Base-by-base conservation (phyloP, 2,329 filamentous ascomycete genomes). In the Thermoascus crustaceus region DNA sequence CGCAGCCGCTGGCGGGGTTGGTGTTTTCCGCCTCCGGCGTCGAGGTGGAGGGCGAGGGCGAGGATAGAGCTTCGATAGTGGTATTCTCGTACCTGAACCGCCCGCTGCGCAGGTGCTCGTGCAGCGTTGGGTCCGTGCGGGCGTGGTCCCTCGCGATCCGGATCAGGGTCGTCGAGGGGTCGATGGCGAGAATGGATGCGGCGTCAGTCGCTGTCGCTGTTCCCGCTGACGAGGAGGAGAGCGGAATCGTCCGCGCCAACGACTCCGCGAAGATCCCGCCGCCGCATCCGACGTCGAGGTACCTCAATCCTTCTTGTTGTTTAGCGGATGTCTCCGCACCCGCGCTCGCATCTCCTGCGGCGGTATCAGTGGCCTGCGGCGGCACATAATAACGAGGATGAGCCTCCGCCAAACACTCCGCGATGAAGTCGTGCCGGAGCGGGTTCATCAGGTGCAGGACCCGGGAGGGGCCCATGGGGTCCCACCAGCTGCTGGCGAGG, bases 391-490 rank as follows among this genome's bases (percentile, higher is more conserved):
- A 17, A 13, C 26, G 26, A 29, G 66, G 63, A 40, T 65, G 63
- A 30, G 73, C 68, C 13, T 75, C 72, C 45, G 71, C 61, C 30
- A 81, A 75, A 56, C 89, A 95, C 43, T 68, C 65, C 14, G 72
- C 72, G 59, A 95, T 91, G 64, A 96, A 96, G 63, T 87, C 80
- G 66, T 96, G 88, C 21, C 91, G 87, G 30, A 94, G 76, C 2
- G 91, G 91, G 66, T 98, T 96, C 89, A 98, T 96, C 47, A 94
- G 80, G 63, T 98, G 91, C 2, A 98, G 78, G 39, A 95, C 78
- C 24, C 89, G 79, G 3, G 87, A 95, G 5, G 89, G 82, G 34
- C 91, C 91, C 55, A 94, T 80, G 1, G 89, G 85, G 63, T 96
- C 88, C 91, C 91, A 98, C 91, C 91, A 98, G 52, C 82, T 82